These are phyloP conservation scores for Phlebiopsis gigantea DNA, from an alignment of 768 basidiomycete species.

Conservation along the genomic window DNA sequence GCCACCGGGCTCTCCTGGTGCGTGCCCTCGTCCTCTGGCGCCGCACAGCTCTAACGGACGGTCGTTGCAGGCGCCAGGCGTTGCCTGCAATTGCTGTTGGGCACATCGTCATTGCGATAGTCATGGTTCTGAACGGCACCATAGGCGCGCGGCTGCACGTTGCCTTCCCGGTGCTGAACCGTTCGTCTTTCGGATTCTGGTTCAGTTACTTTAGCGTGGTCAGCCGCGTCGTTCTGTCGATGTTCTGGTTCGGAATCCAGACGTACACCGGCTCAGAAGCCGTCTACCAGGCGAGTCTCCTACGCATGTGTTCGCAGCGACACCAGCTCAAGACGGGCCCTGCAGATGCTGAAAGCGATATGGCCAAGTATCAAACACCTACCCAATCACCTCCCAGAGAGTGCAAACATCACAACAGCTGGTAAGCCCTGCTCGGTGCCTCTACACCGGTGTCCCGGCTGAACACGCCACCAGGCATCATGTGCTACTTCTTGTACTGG, in stretches of 20 bases:
- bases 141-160: slow-evolving; percentile 74
- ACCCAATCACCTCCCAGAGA: slow-evolving; percentile 56
- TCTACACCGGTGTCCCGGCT: not conserved
- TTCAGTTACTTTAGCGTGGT: slow-evolving; percentile 83
- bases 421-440: slow-evolving; percentile 31
- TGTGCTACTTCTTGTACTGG: slow-evolving; percentile 78
- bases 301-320: not conserved
- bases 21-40: slow-evolving; percentile 6
- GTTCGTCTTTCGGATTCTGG: slow-evolving; percentile 88
- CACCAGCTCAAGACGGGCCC: too few species aligned
- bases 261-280: slow-evolving; percentile 59
- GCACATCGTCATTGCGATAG: slow-evolving; percentile 64
- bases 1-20: slow-evolving; percentile 71
- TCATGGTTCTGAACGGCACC: slow-evolving; percentile 76
- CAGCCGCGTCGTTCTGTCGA: slow-evolving; percentile 66
- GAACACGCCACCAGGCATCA: slow-evolving; percentile 41
- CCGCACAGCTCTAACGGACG: not conserved
- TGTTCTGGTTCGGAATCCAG: slow-evolving; percentile 83
- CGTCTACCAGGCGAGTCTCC: slow-evolving; percentile 48
- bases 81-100: slow-evolving; percentile 67
- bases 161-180: slow-evolving; percentile 72
- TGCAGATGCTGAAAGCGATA: slow-evolving; percentile 71
- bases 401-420: slow-evolving; percentile 57
- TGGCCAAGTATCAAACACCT: slow-evolving; percentile 68
- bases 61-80: slow-evolving; percentile 50